These are phyloP conservation scores for Corylus heterophylla DNA, from an alignment of 306 rosid species.

Conservation along the genomic window DNA sequence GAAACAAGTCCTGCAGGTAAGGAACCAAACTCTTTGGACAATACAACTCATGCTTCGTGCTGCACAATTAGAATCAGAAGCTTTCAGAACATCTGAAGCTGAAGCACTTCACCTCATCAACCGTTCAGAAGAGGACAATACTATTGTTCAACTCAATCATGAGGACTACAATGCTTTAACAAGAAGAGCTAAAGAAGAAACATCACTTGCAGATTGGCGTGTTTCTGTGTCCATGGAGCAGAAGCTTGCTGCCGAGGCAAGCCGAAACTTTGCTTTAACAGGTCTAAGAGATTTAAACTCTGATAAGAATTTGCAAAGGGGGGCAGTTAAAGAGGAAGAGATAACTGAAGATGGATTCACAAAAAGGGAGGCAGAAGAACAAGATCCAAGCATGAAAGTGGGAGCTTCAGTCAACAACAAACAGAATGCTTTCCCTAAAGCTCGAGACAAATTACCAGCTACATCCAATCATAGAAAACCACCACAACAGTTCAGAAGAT, in stretches of 20 bases:
- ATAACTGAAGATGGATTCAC: neutral
- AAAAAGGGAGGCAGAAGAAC: constrained; percentile 6
- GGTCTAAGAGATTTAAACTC: constrained; percentile 37
- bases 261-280: constrained; percentile 35
- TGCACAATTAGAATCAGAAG: constrained; percentile 42
- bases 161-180: constrained; percentile 41
- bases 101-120: constrained; percentile 38
- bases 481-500: constrained; percentile 30
- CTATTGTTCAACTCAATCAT: constrained; percentile 34
- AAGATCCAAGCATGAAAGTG: constrained; percentile 21
- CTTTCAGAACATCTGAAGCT: constrained; percentile 39
- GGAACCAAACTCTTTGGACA: constrained; percentile 36
- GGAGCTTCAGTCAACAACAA: constrained; percentile 2
- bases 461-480: constrained; percentile 22
- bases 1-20: constrained; percentile 34
- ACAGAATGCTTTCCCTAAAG: constrained; percentile 19
- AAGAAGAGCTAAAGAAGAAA: constrained; percentile 39
- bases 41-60: constrained; percentile 47
- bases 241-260: constrained; percentile 44
- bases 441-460: constrained; percentile 18
- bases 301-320: constrained; percentile 8
- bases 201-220: constrained; percentile 37
- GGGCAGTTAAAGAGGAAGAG: constrained; percentile 26
- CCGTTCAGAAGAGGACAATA: constrained; percentile 26
- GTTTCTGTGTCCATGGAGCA: constrained; percentile 34